Evolutionary conservation across 1,284 basidiomycete genomes (phyloP).

Genomic region (Mycena citricolor): DNA sequence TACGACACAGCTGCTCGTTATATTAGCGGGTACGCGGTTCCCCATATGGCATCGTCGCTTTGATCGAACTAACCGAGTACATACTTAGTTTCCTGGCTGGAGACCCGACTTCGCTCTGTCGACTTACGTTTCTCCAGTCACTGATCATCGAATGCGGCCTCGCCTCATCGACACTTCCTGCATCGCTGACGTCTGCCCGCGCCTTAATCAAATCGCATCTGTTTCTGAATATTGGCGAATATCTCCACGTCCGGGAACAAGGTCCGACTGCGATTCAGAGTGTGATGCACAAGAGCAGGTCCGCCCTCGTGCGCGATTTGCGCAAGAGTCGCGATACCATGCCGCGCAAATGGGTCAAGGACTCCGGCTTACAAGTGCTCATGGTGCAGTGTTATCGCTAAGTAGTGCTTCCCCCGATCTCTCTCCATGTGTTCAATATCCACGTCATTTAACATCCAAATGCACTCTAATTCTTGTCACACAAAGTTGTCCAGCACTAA

Average conservation of each 20-base stretch:
- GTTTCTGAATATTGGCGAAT: conserved; percentile 72
- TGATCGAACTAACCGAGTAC: conserved; percentile 4
- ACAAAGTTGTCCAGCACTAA: too few species aligned
- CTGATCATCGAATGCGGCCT: conserved; percentile 59
- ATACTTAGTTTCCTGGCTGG: conserved; percentile 49
- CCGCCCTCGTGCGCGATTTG: conserved; percentile 59
- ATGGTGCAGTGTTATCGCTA: conserved; percentile 40
- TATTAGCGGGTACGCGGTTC: conserved; percentile 45
- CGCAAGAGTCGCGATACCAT: conserved; percentile 45
- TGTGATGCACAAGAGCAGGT: conserved; percentile 61
- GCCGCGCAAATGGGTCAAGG: conserved; percentile 59
- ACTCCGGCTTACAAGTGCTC: conserved; percentile 61
- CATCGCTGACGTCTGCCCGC: conserved; percentile 58
- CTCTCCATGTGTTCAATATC: too few species aligned
- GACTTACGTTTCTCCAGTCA: conserved; percentile 50
- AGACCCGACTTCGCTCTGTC: conserved; percentile 48
- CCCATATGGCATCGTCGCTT: conserved; percentile 12
- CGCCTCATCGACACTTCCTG: conserved; percentile 48
- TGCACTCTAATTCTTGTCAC: too few species aligned
- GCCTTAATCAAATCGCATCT: conserved; percentile 60
- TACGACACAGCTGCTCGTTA: conserved; percentile 56
- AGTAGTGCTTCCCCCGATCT: too few species aligned
- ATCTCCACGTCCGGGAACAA: conserved; percentile 61
- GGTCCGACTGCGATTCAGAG: conserved; percentile 60
- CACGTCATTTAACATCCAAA: too few species aligned